Evolutionary conservation across 2,329 filamentous ascomycete species (phyloP), one percentile per base, ranked within the genome.

Genomic region (Hypoxylon sp.): DNA sequence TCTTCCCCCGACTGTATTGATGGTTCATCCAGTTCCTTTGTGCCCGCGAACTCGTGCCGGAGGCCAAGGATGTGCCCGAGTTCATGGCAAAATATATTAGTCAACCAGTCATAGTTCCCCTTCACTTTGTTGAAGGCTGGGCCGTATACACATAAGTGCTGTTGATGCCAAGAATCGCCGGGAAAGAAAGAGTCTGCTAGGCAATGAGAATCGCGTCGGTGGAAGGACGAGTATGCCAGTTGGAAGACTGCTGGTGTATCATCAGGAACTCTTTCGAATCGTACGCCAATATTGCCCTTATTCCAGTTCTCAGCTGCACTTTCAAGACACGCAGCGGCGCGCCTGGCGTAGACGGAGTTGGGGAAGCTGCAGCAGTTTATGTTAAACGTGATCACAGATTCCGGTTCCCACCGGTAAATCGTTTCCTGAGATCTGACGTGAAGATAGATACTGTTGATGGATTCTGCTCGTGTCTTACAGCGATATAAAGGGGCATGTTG

Each of bases 51-150:
- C 19, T 61, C 63, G 9, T 65, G 63, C 7, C 63, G 46, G 11
- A 65, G 25, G 1, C 63, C 63, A 1, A 65, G 51, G 19, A 65
- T 41, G n/a, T 65, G 63, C 1, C 57, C 63, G 7, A 65, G 63
- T 19, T 65, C 63, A n/a, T 65, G 57, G 19, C 52, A 65, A 23
- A 65, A 61, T 2, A 58, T 37, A 11, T 65, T 57, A 1, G 7
- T 14, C 25, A 65, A 32, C 16, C 39, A 37, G 9, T 32, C 9
- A 16, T 52, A 9, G 39, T 45, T 27, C 1, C 14, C 25, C n/a
- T 30, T 30, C 11, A 37, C 41, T 23, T 29, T 41, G 3, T 19
- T 25, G 16, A 63, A 63, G 19, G 39, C 19, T 11, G 3, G 1
- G 7, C 6, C 5, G 29, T 46, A 57, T 14, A 63, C 60, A 4